Evolutionary conservation across 1,284 basidiomycete genomes (phyloP).

Genomic region (Trichosporon faecale): DNA sequence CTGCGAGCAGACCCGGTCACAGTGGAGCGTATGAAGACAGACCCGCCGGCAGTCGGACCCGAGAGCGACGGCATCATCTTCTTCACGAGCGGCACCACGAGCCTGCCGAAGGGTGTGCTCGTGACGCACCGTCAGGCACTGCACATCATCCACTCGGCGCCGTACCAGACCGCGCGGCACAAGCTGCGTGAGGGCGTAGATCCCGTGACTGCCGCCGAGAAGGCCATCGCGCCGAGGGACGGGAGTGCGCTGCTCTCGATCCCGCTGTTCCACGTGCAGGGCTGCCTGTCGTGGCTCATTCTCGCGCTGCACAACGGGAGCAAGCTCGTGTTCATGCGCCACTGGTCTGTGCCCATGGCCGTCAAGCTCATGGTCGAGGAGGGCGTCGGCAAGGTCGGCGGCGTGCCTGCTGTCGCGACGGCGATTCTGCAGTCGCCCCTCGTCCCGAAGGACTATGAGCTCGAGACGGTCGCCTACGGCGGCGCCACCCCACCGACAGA

Average conservation of each 20-base stretch:
- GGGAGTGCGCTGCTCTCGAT: conserved; percentile 14
- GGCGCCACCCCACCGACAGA: conserved; percentile 40
- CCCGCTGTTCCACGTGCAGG: conserved; percentile 47
- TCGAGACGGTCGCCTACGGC: conserved; percentile 43
- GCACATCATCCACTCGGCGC: conserved; percentile 24
- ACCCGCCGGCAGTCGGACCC: conserved; percentile 26
- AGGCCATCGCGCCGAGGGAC: conserved; percentile 3
- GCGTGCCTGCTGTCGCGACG: conserved; percentile 40
- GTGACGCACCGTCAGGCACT: conserved; percentile 45
- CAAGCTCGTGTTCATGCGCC: conserved; percentile 36
- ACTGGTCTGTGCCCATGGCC: conserved; percentile 38
- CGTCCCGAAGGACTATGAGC: conserved; percentile 25
- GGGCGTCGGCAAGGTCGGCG: conserved; percentile 38
- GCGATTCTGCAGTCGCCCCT: conserved; percentile 35
- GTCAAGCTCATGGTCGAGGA: conserved; percentile 33
- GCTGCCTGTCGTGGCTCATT: conserved; percentile 43
- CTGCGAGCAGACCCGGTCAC: not conserved
- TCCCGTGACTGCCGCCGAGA: conserved; percentile 31
- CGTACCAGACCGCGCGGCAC: conserved; percentile 25
- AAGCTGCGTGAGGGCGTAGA: conserved; percentile 16
- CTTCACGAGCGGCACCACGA: conserved; percentile 43
- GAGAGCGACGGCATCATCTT: conserved; percentile 48
- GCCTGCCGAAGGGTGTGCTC: conserved; percentile 44
- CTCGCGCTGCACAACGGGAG: conserved; percentile 38
- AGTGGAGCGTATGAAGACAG: not conserved